These are phyloP conservation scores for Yarrowia sp. DNA, from an alignment of 805 yeast genomes.

Conservation along the genomic window DNA sequence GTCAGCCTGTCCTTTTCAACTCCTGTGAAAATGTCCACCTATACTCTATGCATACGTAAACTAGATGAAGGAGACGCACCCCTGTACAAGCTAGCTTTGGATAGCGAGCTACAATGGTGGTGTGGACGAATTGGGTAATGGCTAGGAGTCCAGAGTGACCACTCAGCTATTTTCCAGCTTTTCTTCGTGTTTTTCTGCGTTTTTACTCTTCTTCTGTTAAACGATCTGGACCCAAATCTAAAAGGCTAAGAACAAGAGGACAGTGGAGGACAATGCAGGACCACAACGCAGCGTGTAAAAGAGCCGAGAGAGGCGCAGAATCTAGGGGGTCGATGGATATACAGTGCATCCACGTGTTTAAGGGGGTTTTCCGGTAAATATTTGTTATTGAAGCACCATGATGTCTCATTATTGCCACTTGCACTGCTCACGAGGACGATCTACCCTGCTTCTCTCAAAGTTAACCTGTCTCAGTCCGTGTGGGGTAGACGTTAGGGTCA, in stretches of 20 bases:
- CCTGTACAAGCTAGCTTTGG: neutral
- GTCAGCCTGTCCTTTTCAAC: neutral
- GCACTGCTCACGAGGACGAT: neutral
- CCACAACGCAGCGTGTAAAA: neutral
- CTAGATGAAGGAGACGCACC: neutral
- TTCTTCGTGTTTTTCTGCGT: neutral
- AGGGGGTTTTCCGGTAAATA: too few relatives aligned
- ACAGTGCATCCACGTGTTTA: too few relatives aligned
- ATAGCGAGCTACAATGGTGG: neutral
- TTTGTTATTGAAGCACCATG: too few relatives aligned
- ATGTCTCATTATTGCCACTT: too few relatives aligned
- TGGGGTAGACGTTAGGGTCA: slow-evolving; percentile 27
- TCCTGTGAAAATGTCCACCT: neutral
- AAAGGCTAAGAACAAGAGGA: slow-evolving; percentile 3
- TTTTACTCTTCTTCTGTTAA: neutral
- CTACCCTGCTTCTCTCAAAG: neutral
- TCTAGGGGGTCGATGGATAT: too few relatives aligned
- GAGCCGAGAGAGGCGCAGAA: slow-evolving; percentile 4
- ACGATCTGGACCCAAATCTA: neutral
- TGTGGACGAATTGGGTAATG: slow-evolving; percentile 1
- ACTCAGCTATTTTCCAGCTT: neutral
- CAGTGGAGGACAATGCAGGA: slow-evolving; percentile 8
- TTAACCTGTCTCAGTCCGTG: slow-evolving; percentile 20
- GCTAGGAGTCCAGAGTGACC: neutral
- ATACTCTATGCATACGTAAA: slow-evolving; percentile 8